phyloP scores from a whole-genome alignment of 2,329 filamentous ascomycete genomes.

The Alternaria sp. region DNA sequence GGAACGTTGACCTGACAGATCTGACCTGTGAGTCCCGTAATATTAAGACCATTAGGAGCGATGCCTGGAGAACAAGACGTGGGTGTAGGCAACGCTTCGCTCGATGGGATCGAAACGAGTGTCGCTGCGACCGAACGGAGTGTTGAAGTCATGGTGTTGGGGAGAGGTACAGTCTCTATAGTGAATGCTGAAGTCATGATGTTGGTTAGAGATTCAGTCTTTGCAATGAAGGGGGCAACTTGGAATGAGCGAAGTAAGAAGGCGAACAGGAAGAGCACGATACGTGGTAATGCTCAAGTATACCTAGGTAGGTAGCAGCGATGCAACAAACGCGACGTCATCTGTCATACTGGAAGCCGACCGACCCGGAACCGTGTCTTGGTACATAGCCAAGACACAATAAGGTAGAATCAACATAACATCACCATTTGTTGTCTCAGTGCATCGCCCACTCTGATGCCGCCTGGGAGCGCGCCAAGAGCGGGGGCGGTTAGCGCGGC shows the following conservation, averaged over 20 bases:
- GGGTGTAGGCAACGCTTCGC: neutral
- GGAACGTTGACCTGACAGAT: neutral
- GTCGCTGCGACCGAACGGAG: fast-evolving
- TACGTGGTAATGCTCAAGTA: neutral
- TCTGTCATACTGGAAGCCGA: neutral
- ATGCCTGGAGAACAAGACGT: neutral
- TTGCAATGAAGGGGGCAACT: fast-evolving
- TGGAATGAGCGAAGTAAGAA: neutral
- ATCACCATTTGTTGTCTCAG: neutral
- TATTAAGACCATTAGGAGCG: neutral
- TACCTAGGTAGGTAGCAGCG: neutral
- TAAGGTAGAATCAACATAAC: neutral
- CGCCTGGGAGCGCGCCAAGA: neutral
- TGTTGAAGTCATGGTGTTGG: neutral
- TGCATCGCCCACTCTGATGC: neutral
- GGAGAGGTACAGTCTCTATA: neutral
- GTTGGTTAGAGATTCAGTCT: neutral
- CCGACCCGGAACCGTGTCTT: neutral
- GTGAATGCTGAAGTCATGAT: neutral
- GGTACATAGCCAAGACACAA: neutral
- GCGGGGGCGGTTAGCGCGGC: neutral
- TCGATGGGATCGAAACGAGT: neutral
- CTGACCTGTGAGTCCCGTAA: neutral
- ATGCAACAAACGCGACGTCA: neutral
- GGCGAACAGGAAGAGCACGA: neutral